Conservation (phyloP, 108 stramenopile genomes). For the Nannochloropsis salina region DNA sequence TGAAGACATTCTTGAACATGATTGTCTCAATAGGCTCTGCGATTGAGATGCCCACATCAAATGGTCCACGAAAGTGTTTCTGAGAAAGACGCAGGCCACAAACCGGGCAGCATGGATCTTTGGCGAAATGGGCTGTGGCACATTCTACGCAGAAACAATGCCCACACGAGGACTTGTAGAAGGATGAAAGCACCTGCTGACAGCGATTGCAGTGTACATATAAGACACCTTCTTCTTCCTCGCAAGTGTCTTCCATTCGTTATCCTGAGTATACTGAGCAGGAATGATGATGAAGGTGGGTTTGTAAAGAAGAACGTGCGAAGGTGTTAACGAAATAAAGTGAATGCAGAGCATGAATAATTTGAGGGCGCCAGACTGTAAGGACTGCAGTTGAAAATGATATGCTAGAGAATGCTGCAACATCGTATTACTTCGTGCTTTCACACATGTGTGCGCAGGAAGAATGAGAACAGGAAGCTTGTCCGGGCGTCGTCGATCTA, state of each 20-base stretch:
- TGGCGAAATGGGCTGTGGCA: constrained; percentile 7
- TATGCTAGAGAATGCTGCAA: too few species aligned
- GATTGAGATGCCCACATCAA: neutral
- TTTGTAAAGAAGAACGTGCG: too few species aligned
- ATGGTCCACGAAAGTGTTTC: constrained; percentile 5
- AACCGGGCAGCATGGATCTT: constrained; percentile 1
- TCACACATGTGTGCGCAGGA: too few species aligned
- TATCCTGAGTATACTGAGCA: neutral
- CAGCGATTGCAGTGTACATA: constrained; percentile 7
- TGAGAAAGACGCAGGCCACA: constrained; percentile 13
- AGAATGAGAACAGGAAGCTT: too few species aligned
- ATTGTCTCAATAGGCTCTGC: neutral
- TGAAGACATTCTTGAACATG: constrained; percentile 15
- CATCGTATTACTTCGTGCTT: too few species aligned
- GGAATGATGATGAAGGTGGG: too few species aligned
- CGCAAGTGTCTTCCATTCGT: neutral
- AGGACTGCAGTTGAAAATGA: too few species aligned
- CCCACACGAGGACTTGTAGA: constrained; percentile 14
- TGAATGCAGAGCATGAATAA: too few species aligned
- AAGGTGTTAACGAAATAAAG: too few species aligned
- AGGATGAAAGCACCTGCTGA: constrained; percentile 1
- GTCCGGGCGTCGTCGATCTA: too few species aligned
- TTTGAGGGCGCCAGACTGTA: too few species aligned
- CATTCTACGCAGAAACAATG: constrained; percentile 8
- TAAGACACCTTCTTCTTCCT: constrained; percentile 3